Percentiles rank a stretch among this genome's conserved stretches.
phyloP scores from a whole-genome alignment of 805 yeast species.

The Yarrowia hollandica region DNA sequence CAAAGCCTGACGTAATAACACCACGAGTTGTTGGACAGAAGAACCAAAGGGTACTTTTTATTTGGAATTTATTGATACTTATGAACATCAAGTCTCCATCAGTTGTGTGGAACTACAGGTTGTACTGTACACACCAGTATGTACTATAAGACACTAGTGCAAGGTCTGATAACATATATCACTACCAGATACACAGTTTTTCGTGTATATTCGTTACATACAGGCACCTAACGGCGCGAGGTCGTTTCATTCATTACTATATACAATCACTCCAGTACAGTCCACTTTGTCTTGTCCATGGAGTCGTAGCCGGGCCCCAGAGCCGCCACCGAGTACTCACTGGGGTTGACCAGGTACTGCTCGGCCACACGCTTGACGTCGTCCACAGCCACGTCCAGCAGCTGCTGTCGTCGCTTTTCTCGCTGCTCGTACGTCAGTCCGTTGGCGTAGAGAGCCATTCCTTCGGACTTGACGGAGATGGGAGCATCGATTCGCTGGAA shows the following conservation, averaged over 20 bases:
- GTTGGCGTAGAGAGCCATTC: slow-evolving; percentile 61
- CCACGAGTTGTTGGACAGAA: no score
- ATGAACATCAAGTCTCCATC: no score
- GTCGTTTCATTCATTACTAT: slow-evolving; percentile 18
- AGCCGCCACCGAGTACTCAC: slow-evolving; percentile 18
- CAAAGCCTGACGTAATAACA: no score
- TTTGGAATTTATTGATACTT: no score
- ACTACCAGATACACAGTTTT: no score
- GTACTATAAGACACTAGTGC: no score
- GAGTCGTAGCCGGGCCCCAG: slow-evolving; percentile 16
- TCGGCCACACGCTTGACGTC: slow-evolving; percentile 70
- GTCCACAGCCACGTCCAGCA: slow-evolving; percentile 61
- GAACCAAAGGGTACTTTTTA: no score
- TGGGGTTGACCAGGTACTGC: slow-evolving; percentile 50
- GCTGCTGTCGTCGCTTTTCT: slow-evolving; percentile 72
- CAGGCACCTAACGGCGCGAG: no score
- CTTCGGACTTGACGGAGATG: slow-evolving; percentile 74
- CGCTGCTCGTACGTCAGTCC: slow-evolving; percentile 76
- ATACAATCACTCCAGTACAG: slow-evolving; percentile 16
- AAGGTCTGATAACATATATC: no score
- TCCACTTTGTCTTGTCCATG: slow-evolving; percentile 22
- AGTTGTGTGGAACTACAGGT: no score
- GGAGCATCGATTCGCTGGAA: slow-evolving; percentile 95
- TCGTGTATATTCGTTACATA: background rate
- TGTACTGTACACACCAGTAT: no score